Base-by-base conservation (phyloP, 331 rosid genomes). In the Erythrophleum ivorense region DNA sequence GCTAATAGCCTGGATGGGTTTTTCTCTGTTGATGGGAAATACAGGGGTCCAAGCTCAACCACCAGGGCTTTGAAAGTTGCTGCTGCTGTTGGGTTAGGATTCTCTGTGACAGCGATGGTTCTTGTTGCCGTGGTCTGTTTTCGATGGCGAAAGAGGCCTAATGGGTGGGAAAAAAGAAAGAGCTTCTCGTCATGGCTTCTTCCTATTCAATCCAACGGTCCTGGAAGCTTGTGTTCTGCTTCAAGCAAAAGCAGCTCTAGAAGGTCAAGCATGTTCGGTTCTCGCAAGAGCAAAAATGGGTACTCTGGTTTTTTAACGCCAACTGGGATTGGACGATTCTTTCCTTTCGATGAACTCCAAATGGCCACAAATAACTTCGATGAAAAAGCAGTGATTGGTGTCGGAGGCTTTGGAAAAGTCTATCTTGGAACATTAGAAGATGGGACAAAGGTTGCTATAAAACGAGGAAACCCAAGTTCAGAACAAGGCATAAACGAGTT, bases 331-430 rank as follows among this genome's bases (percentile, higher is more conserved):
- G 91, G 87, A 64, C 50, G 86, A 19, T 88, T 74, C 85, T 92
- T 91, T 86, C 82, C 88, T 6, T 83, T 95, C 69, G 19, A 0
- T 3, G 87, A 92, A 64, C 34, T 90, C 48, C 95, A 82, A 64
- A 71, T 33, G 9, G 97, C 98, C 36, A 91, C 97, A 1, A 67
- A 84, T 2, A 88, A 88, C 36, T 95, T 93, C 54, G 91, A 86
- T 15, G 95, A 92, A 24, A 89, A 83, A 46, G 88, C 72, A 4
- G 86, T 92, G 46, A 91, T 95, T 36, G 98, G 98, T 13, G 91
- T 89, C 3, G 97, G 98, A 15, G 98, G 98, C 7, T 95, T 92
- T 24, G 97, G 98, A 18, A 92, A 92, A 59, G 97, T 95, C 48
- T 95, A 92, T 54, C 71, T 89, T 33, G 97, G 98, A 45, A 89